Evolutionary conservation across 2,329 filamentous ascomycete species (phyloP).

Genomic region (Cucurbitaria berberidis): DNA sequence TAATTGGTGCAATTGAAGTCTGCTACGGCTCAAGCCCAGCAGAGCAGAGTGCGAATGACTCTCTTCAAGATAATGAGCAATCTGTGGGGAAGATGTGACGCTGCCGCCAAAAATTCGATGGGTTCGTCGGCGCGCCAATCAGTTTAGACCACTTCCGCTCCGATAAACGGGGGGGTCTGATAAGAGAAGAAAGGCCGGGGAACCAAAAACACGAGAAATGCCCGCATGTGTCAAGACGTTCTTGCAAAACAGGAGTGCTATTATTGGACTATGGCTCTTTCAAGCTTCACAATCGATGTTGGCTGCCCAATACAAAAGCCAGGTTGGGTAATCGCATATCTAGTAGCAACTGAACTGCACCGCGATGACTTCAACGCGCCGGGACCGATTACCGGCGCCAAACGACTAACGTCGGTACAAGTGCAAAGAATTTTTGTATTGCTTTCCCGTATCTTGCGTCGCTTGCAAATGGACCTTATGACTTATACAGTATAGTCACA

Average conservation of each 20-base stretch:
- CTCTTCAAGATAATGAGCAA: slow-evolving; percentile 33
- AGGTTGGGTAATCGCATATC: neutral
- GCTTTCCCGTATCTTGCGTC: slow-evolving; percentile 13
- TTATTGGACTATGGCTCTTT: neutral
- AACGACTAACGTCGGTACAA: slow-evolving; percentile 22
- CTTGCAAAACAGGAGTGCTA: neutral
- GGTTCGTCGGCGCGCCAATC: slow-evolving; percentile 33
- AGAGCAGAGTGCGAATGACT: slow-evolving; percentile 36
- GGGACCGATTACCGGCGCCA: slow-evolving; percentile 29
- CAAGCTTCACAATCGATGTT: neutral
- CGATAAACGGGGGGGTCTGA: slow-evolving; percentile 36
- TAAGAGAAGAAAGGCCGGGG: slow-evolving; percentile 34
- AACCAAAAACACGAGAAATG: slow-evolving; percentile 4
- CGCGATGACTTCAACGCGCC: slow-evolving; percentile 3
- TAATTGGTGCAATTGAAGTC: slow-evolving; percentile 36
- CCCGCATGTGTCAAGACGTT: slow-evolving; percentile 1
- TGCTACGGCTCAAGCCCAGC: slow-evolving; percentile 38
- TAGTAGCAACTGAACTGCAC: neutral
- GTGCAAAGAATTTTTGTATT: slow-evolving; percentile 33
- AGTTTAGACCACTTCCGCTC: slow-evolving; percentile 22
- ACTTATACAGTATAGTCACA: slow-evolving; percentile 6
- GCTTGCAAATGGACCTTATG: neutral
- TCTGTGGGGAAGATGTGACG: slow-evolving; percentile 42
- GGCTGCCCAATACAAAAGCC: neutral
- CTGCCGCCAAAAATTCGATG: slow-evolving; percentile 40